Evolutionary conservation across 2,329 filamentous ascomycete genomes (phyloP), one percentile per base, ranked within the genome.

Genomic region (Aspergillus hiratsukae): DNA sequence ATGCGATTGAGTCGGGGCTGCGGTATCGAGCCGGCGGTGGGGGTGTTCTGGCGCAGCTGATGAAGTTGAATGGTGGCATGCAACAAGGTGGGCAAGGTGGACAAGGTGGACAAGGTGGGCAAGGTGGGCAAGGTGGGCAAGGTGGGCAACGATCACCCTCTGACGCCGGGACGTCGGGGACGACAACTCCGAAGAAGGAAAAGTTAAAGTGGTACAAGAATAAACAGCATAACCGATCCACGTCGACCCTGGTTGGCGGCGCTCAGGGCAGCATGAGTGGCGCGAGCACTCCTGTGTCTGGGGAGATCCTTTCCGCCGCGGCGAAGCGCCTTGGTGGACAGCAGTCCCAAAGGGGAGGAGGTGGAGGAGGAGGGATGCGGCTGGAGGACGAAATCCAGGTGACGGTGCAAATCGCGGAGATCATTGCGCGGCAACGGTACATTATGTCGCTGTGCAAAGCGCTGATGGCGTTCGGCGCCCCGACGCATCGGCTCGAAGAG

Each of bases 381-480:
- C 60, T 72, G 2, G 71, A 74, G 52, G 77, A 84, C 17, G 79
- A 85, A 58, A 80, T 83, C 46, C 77, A 79, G 55, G 83, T 87
- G 62, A 84, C 82, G 3, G 77, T 83, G 3, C 83, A 87, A 66
- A 82, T 87, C 59, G 83, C 83, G 11, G 82, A 84, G 57, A 92
- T 89, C 17, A 81, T 96, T 21, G 86, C 87, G 37, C 84, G 91
- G 2, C 91, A 96, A 64, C 83, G 85, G 54, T 97, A 96, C 69
- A 81, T 97, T 11, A 82, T 92, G 54, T 91, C 89, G 70, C 82
- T 97, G 41, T 96, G 92, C 70, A 85, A 87, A 43, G 90, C 90
- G 1, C 77, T 97, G 56, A 97, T 97, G 91, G 81, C 86, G 68
- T 96, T 90, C 61, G 92, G 92, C 11, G 92, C 92, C 0, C 92